These are phyloP conservation scores for Tolypocladium pustulatum DNA, from an alignment of 2,329 filamentous ascomycete species.

Conservation along the genomic window DNA sequence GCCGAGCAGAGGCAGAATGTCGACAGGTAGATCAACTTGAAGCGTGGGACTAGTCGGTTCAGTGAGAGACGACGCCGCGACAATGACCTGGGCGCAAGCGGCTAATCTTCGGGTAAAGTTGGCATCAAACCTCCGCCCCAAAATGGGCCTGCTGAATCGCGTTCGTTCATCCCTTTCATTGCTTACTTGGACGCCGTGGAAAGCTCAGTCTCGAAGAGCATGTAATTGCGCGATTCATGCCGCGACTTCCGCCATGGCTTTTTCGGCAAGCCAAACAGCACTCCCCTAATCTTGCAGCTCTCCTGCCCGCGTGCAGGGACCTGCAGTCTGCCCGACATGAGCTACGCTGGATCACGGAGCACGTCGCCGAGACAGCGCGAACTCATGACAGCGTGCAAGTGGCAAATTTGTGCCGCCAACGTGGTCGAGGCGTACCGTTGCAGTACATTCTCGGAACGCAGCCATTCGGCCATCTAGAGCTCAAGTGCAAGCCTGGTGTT, in stretches of 20 bases:
- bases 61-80: not conserved
- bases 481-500: constrained; percentile 66
- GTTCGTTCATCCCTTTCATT: not conserved
- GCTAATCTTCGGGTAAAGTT: constrained; percentile 1
- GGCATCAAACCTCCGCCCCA: not conserved
- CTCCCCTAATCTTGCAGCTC: constrained; percentile 44
- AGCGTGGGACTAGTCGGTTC: not conserved
- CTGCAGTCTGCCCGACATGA: constrained; percentile 56
- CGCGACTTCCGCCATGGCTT: constrained; percentile 50
- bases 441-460: constrained; percentile 87
- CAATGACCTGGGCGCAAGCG: not conserved
- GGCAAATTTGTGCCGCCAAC: constrained; percentile 32
- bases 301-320: constrained; percentile 55
- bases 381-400: constrained; percentile 14
- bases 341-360: constrained; percentile 61
- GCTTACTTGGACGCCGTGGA: not conserved
- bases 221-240: constrained; percentile 32
- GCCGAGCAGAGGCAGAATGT: not conserved
- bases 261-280: constrained; percentile 41
- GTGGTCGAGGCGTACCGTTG: constrained; percentile 59
- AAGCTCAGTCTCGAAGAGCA: not conserved
- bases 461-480: constrained; percentile 75
- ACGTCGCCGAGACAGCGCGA: constrained; percentile 29
- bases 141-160: not conserved
- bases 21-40: not conserved